Conservation (phyloP, 352 stramenopile species). For the Globisporangium mamillatum region DNA sequence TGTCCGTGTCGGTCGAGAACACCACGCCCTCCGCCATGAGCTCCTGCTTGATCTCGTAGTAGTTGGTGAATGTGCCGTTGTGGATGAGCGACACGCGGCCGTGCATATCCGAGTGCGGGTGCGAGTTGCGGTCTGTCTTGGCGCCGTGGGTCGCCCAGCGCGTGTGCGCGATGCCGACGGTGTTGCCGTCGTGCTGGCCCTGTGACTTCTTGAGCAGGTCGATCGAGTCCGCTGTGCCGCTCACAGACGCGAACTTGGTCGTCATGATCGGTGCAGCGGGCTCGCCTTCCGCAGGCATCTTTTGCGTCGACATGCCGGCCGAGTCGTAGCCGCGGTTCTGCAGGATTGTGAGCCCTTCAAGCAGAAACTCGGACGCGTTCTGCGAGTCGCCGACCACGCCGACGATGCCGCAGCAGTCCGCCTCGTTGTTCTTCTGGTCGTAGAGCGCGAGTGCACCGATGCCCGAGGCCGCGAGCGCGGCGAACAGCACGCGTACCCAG, state of each 20-base stretch:
- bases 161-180: conserved; percentile 97
- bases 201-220: conserved; percentile 84
- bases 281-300: conserved; percentile 27
- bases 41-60: conserved; percentile 90
- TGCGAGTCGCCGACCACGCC: conserved; percentile 67
- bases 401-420: conserved; percentile 76
- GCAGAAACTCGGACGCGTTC: conserved; percentile 73
- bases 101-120: conserved; percentile 95
- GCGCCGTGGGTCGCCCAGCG: conserved; percentile 98
- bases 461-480: conserved; percentile 2
- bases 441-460: conserved; percentile 2
- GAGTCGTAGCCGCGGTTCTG: conserved; percentile 98
- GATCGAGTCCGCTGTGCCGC: conserved; percentile 92
- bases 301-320: conserved; percentile 94
- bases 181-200: conserved; percentile 79
- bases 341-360: conserved; percentile 88
- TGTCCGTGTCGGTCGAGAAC: conserved; percentile 97
- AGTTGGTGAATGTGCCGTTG: conserved; percentile 99
- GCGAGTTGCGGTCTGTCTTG: conserved; percentile 98
- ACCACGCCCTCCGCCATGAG: conserved; percentile 83
- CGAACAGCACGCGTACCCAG: conserved; percentile 3
- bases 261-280: conserved; percentile 63
- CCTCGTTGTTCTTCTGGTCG: conserved; percentile 10
- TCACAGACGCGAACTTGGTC: conserved; percentile 93
- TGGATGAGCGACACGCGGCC: conserved; percentile 96